Base-by-base conservation (phyloP, 768 basidiomycete genomes). In the Tephrocybe sp. region DNA sequence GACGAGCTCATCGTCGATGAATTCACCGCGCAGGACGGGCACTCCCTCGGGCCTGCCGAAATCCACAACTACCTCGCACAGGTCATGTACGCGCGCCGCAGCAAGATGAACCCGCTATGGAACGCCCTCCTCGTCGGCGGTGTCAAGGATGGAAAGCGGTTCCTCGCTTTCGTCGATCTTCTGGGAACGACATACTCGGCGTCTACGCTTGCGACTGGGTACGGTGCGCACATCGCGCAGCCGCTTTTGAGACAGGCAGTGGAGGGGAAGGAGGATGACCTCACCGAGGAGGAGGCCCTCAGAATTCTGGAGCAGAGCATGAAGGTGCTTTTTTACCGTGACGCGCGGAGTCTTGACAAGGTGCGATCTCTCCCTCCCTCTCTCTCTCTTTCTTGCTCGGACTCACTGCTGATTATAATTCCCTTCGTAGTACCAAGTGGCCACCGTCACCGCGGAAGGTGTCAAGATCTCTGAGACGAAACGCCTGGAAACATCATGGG, bases 381-480 rank as follows among this genome's bases (percentile, higher is more conserved):
- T n/a, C n/a, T n/a, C n/a, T n/a, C n/a, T n/a, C n/a, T n/a, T n/a
- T n/a, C n/a, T n/a, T n/a, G n/a, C n/a, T n/a, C n/a, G n/a, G n/a
- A n/a, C n/a, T n/a, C n/a, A n/a, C n/a, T n/a, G n/a, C n/a, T n/a
- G n/a, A n/a, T n/a, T n/a, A n/a, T 77, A 63, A 37, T 9, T 40
- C 39, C n/a, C n/a, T n/a, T n/a, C n/a, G n/a, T 65, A 98, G 96
- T 98, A 86, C 72, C 96, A 98, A 94, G 81, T 98, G 51, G 95
- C 93, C 4, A 92, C 81, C 0, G 82, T 98, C 61, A 93, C 89
- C 0, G 83, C 73, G 15, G 73, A 80, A 3, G 95, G 96, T 1
- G 79, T 87, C 25, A 69, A 67, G 8, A 90, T 99, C 52, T 89
- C 90, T 0, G 93, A 92, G 55, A 83, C 93, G 24, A 77, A 83